A percentile compares a stretch with the other conserved stretches of the same genome.
These are phyloP conservation scores for Fistulina hepatica DNA, from an alignment of 1,284 basidiomycete genomes.

Conservation along the genomic window DNA sequence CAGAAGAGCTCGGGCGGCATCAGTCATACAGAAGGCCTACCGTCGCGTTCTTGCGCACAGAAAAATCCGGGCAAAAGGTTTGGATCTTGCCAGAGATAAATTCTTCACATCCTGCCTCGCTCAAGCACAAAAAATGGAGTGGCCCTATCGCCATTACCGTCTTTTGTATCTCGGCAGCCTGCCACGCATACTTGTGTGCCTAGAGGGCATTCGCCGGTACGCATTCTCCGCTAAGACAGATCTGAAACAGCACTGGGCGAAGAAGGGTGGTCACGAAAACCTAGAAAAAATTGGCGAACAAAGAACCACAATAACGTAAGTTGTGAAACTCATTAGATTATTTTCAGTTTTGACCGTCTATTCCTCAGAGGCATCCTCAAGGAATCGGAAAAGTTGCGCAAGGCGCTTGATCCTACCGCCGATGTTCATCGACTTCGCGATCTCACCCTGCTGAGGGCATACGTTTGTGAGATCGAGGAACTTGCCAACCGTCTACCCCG, in stretches of 20 bases:
- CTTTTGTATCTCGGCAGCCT: conserved; percentile 38
- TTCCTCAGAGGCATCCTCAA: too few species aligned
- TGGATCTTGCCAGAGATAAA: conserved; percentile 18
- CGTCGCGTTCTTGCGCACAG: conserved; percentile 9
- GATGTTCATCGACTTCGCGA: too few species aligned
- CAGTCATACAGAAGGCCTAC: conserved; percentile 6
- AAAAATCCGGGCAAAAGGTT: conserved; percentile 18
- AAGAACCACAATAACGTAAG: conserved; percentile 23
- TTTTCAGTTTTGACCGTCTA: too few species aligned
- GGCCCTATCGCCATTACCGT: conserved; percentile 28
- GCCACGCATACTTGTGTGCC: conserved; percentile 35
- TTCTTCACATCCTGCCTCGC: conserved; percentile 26
- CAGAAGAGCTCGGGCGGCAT: conserved; percentile 14
- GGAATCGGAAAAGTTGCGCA: too few species aligned
- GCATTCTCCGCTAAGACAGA: conserved; percentile 23
- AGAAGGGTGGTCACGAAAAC: conserved; percentile 16
- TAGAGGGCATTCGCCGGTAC: conserved; percentile 27
- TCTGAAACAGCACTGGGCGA: conserved; percentile 24
- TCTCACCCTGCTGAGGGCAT: too few species aligned
- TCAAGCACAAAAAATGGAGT: conserved; percentile 23
- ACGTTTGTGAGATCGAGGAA: too few species aligned
- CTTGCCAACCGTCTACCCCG: too few species aligned
- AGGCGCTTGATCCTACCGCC: too few species aligned
- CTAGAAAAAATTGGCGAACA: conserved; percentile 26
- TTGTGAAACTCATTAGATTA: too few species aligned